phyloP scores from a whole-genome alignment of 352 stramenopile species.

The Globisporangium paddicum region DNA sequence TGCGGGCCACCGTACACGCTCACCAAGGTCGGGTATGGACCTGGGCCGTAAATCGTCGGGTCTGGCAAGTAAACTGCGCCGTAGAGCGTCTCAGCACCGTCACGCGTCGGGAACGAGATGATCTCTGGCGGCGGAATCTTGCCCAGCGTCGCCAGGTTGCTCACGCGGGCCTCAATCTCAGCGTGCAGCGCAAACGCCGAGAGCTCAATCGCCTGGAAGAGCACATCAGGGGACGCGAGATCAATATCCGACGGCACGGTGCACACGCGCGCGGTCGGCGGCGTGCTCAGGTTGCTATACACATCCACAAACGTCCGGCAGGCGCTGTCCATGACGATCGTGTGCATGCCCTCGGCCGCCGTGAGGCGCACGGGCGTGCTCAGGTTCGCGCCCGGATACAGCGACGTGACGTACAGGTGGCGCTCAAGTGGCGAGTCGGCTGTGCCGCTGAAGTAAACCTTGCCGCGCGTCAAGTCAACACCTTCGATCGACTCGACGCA shows the following conservation, averaged over 20 bases:
- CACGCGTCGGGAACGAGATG: constrained; percentile 78
- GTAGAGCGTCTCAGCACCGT: constrained; percentile 85
- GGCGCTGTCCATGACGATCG: constrained; percentile 85
- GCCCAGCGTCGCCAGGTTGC: constrained; percentile 30
- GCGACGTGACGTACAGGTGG: constrained; percentile 87
- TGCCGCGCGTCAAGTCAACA: constrained; percentile 71
- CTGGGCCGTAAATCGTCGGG: constrained; percentile 69
- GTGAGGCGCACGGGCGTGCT: constrained; percentile 73
- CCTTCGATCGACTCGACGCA: constrained; percentile 82
- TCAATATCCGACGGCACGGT: constrained; percentile 40
- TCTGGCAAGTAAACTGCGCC: constrained; percentile 93
- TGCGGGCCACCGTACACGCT: constrained; percentile 96
- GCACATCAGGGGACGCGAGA: constrained; percentile 24
- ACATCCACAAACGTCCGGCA: constrained; percentile 80
- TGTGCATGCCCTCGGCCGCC: constrained; percentile 82
- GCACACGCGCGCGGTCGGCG: constrained; percentile 52
- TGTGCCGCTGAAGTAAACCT: constrained; percentile 88
- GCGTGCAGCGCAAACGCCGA: constrained; percentile 51
- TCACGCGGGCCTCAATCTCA: constrained; percentile 55
- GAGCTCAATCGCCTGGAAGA: constrained; percentile 38
- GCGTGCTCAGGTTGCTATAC: constrained; percentile 72
- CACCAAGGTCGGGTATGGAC: constrained; percentile 94
- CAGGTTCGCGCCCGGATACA: constrained; percentile 40
- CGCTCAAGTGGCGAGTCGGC: constrained; percentile 85
- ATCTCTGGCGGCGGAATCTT: constrained; percentile 64